A percentile compares a stretch with the other conserved stretches of the same genome.
These are phyloP conservation scores for Termitomyces bulborhizus DNA, from an alignment of 768 basidiomycete species.

Conservation along the genomic window DNA sequence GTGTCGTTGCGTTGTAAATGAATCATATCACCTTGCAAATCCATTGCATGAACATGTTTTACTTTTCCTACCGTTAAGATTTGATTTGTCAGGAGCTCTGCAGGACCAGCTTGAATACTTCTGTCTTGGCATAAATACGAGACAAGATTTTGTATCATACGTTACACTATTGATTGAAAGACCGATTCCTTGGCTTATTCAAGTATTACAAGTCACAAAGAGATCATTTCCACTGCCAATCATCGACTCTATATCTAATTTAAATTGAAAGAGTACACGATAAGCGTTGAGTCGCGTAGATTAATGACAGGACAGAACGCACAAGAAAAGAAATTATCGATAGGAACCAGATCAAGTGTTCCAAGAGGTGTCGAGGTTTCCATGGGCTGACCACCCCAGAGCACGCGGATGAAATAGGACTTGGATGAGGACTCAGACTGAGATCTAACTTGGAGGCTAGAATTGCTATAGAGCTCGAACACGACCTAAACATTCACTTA, in stretches of 20 bases:
- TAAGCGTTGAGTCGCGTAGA: not conserved
- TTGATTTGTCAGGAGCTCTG: too few relatives aligned
- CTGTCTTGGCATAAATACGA: not conserved
- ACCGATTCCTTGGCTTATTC: not conserved
- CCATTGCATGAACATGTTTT: too few relatives aligned
- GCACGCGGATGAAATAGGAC: slow-evolving; percentile 34
- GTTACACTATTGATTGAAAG: not conserved
- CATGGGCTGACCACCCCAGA: slow-evolving; percentile 47
- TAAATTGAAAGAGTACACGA: not conserved
- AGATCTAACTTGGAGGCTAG: not conserved
- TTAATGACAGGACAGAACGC: slow-evolving; percentile 9
- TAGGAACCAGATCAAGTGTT: slow-evolving; percentile 38
- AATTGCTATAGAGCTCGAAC: slow-evolving; percentile 36
- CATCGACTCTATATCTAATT: slow-evolving; percentile 33
- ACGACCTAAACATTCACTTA: slow-evolving; percentile 21
- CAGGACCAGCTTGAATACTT: too few relatives aligned
- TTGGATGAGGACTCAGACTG: not conserved
- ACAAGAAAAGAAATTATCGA: slow-evolving; percentile 38
- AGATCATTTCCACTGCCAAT: slow-evolving; percentile 29
- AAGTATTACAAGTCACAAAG: slow-evolving; percentile 21
- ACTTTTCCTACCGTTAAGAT: too few relatives aligned
- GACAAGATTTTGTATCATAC: not conserved
- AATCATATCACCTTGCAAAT: too few relatives aligned
- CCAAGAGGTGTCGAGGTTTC: slow-evolving; percentile 41
- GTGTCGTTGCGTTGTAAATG: too few relatives aligned